Evolutionary conservation across 345 rosid genomes (phyloP).

Genomic region (Pistacia atlantica): DNA sequence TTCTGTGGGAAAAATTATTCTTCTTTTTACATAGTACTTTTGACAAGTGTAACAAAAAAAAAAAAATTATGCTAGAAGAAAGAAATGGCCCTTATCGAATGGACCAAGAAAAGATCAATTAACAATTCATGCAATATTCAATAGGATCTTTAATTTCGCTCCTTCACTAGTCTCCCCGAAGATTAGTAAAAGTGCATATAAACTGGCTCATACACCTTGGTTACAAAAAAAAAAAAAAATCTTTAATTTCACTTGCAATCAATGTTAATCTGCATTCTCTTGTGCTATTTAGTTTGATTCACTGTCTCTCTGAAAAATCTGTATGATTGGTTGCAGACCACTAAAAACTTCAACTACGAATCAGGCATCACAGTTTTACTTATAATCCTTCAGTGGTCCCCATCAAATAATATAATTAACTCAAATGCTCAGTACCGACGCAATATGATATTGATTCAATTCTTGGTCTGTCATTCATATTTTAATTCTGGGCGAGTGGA

Average conservation of each 20-base stretch:
- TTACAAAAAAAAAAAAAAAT: no score
- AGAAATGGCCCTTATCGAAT: background rate
- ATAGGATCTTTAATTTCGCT: background rate
- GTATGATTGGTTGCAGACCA: background rate
- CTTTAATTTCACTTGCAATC: background rate
- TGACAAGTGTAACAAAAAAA: background rate
- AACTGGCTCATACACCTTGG: no score
- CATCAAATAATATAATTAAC: background rate
- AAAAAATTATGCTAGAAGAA: background rate
- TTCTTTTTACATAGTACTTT: background rate
- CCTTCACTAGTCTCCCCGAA: no score
- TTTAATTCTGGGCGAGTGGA: background rate
- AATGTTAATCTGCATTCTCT: background rate
- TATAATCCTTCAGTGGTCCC: background rate
- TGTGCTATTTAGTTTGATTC: background rate
- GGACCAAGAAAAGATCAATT: background rate
- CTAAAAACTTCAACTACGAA: background rate
- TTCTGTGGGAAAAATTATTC: no score
- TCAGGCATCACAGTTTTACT: background rate
- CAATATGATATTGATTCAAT: background rate
- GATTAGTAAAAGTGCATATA: no score
- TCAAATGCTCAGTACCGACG: background rate
- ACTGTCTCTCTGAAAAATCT: background rate
- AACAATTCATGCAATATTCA: background rate
- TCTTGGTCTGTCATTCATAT: background rate